Percentiles rank a stretch among this genome's conserved stretches.
Conservation (phyloP, 148 eudicot species). For the Pouteria glomerata region DNA sequence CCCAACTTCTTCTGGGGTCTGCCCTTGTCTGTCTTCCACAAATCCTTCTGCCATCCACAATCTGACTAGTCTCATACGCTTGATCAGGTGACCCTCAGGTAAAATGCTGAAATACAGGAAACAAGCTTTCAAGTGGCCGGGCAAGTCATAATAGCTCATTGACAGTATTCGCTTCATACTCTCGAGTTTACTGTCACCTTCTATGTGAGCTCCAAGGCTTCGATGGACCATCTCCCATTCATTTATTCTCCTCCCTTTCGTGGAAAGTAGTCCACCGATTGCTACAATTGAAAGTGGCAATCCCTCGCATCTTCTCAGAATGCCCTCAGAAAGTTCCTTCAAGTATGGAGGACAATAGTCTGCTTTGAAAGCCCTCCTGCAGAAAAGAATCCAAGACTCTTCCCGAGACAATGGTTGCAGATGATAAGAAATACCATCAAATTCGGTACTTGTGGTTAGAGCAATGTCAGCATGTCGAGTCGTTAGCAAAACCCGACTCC, state of each 20-base stretch:
- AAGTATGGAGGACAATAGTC: constrained; percentile 13
- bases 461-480: background rate
- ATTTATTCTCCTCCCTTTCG: background rate
- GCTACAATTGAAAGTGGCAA: constrained; percentile 13
- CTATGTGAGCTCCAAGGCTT: background rate
- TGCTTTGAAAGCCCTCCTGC: constrained; percentile 3
- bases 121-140: constrained; percentile 12
- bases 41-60: constrained; percentile 15
- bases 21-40: background rate
- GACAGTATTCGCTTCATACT: constrained; percentile 1
- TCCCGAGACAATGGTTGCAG: background rate
- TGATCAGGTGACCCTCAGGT: constrained; percentile 1
- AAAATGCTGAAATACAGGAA: constrained; percentile 14
- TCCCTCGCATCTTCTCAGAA: constrained; percentile 10
- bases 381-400: constrained; percentile 9
- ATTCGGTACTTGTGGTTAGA: background rate
- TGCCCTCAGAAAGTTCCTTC: background rate
- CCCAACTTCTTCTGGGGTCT: constrained; percentile 2
- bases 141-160: constrained; percentile 5
- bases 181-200: background rate
- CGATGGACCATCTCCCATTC: background rate
- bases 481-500: background rate
- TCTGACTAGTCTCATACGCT: constrained; percentile 1
- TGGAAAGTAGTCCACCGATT: background rate
- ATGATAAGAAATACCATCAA: background rate